A percentile compares a stretch with the other conserved stretches of the same genome.
These are phyloP conservation scores for Abortiporus biennis DNA, from an alignment of 1,284 basidiomycete genomes.

Conservation along the genomic window DNA sequence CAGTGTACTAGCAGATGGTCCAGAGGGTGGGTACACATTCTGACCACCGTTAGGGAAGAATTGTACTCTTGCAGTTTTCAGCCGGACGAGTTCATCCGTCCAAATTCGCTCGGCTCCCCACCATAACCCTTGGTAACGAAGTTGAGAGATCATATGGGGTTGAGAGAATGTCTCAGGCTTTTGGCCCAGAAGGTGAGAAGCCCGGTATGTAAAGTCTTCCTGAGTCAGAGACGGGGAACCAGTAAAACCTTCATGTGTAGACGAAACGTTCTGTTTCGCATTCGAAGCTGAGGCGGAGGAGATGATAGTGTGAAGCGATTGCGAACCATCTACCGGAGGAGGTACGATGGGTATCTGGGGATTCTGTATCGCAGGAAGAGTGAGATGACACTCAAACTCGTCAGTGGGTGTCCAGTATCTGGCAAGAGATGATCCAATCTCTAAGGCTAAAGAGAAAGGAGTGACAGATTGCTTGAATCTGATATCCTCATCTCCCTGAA, in stretches of 20 bases:
- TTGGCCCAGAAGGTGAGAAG: slow-evolving; percentile 13
- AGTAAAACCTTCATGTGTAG: too few species aligned
- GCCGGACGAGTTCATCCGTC: slow-evolving; percentile 78
- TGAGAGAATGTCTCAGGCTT: slow-evolving; percentile 4
- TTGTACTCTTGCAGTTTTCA: slow-evolving; percentile 60
- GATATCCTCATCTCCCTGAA: slow-evolving; percentile 11
- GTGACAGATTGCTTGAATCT: slow-evolving; percentile 41
- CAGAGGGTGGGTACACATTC: slow-evolving; percentile 52
- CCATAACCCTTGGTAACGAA: slow-evolving; percentile 77
- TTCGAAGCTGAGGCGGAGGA: slow-evolving; percentile 17
- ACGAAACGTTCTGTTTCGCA: slow-evolving; percentile 9
- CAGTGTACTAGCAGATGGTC: slow-evolving; percentile 37
- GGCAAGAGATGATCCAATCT: slow-evolving; percentile 55
- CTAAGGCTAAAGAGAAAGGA: slow-evolving; percentile 60
- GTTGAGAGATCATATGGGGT: slow-evolving; percentile 35
- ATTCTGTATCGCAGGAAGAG: slow-evolving; percentile 24
- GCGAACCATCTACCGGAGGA: slow-evolving; percentile 14
- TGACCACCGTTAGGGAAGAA: slow-evolving; percentile 58
- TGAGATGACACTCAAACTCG: slow-evolving; percentile 57
- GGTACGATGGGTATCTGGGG: slow-evolving; percentile 16
- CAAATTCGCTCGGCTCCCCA: slow-evolving; percentile 88
- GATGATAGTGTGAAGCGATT: slow-evolving; percentile 16
- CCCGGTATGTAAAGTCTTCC: too few species aligned
- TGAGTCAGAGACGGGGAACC: slow-evolving; percentile 4
- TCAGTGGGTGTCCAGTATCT: slow-evolving; percentile 65